These are phyloP conservation scores for Gonium pectorale DNA, from an alignment of 139 green algal species.

Conservation along the genomic window DNA sequence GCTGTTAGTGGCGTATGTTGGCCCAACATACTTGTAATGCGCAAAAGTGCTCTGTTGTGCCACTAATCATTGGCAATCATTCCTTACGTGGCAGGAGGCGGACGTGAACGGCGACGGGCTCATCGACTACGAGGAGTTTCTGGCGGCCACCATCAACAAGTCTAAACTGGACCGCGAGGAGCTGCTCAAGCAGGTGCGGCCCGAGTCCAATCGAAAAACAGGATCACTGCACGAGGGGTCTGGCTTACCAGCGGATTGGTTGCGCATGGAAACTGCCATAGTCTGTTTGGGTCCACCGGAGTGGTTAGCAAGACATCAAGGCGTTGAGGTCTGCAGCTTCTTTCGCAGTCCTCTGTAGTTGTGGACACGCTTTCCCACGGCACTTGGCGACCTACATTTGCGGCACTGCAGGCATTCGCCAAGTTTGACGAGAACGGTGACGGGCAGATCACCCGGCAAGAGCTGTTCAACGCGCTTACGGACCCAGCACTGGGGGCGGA, in stretches of 20 bases:
- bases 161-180: slow-evolving; percentile 82
- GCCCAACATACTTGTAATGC: not conserved
- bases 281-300: no score
- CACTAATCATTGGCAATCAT: no score
- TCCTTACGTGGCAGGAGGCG: slow-evolving; percentile 71
- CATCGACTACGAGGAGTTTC: slow-evolving; percentile 93
- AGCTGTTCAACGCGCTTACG: slow-evolving; percentile 42
- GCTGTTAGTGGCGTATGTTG: no score
- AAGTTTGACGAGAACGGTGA: slow-evolving; percentile 84
- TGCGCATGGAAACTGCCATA: no score
- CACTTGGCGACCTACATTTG: not conserved
- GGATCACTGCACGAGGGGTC: no score
- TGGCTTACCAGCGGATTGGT: no score
- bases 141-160: slow-evolving; percentile 84
- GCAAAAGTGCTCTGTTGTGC: no score
- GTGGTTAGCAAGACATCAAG: no score
- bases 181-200: slow-evolving; percentile 63
- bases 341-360: no score
- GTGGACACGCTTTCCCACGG: not conserved
- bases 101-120: slow-evolving; percentile 82
- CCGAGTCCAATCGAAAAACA: no score
- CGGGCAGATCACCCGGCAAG: slow-evolving; percentile 73
- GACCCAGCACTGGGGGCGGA: slow-evolving; percentile 45
- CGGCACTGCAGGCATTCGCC: slow-evolving; percentile 63
- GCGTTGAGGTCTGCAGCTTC: no score